These are phyloP conservation scores for Euphorbia lathyris DNA, from an alignment of 345 rosid species.

Conservation along the genomic window DNA sequence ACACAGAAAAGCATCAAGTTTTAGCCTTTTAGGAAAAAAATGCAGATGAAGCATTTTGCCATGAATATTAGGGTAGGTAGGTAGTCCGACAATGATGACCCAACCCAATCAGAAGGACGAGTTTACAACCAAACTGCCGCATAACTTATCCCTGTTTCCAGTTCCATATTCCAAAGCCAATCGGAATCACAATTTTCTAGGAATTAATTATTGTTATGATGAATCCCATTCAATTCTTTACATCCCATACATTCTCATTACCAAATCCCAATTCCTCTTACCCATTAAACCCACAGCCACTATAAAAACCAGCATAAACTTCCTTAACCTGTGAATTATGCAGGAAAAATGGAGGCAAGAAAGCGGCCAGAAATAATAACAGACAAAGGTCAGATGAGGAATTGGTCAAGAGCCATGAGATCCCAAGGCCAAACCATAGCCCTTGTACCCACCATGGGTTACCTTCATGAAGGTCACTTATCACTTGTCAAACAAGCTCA, in stretches of 20 bases:
- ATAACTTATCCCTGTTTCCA: not conserved
- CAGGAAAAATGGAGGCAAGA: slow-evolving; percentile 23
- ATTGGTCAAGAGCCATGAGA: slow-evolving; percentile 67
- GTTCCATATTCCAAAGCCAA: not conserved
- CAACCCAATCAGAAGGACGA: no score
- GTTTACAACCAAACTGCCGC: slow-evolving; percentile 2
- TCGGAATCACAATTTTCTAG: not conserved
- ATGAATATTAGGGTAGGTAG: no score
- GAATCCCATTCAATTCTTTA: not conserved
- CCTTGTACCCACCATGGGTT: slow-evolving; percentile 88
- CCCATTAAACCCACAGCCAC: no score
- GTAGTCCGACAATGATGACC: no score
- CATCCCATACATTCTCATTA: not conserved
- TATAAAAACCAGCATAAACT: not conserved
- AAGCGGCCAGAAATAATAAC: slow-evolving; percentile 47
- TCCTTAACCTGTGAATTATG: not conserved
- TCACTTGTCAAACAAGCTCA: slow-evolving; percentile 66
- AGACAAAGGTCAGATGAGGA: slow-evolving; percentile 65
- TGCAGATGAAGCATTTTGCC: no score
- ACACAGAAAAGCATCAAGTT: no score
- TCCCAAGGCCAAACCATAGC: slow-evolving; percentile 64
- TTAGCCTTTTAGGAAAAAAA: no score
- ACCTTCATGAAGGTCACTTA: slow-evolving; percentile 80
- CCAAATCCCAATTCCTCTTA: not conserved
- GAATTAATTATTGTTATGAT: not conserved